phyloP scores from a whole-genome alignment of 2,329 filamentous ascomycete genomes.

The Orbilia brochopaga region DNA sequence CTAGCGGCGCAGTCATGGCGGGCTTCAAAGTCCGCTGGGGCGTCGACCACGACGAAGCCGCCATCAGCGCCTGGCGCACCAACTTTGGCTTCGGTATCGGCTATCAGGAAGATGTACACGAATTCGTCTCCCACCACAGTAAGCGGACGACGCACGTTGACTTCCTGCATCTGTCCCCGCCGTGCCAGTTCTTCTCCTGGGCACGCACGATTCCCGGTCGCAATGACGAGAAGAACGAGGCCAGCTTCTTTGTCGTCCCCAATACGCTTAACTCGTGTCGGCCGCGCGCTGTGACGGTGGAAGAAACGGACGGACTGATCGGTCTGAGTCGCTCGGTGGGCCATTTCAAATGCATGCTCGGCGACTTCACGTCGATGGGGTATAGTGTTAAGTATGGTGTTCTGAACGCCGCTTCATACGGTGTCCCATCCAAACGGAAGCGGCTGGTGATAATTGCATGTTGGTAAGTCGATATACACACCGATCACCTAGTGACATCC shows the following conservation, averaged over 20 bases:
- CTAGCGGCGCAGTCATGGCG: slow-evolving; percentile 67
- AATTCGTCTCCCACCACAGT: slow-evolving; percentile 61
- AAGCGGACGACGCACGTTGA: slow-evolving; percentile 61
- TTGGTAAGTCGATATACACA: slow-evolving; percentile 59
- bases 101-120: slow-evolving; percentile 61
- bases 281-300: slow-evolving; percentile 75
- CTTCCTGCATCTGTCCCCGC: slow-evolving; percentile 75
- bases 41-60: slow-evolving; percentile 68
- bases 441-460: slow-evolving; percentile 64
- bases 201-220: slow-evolving; percentile 69
- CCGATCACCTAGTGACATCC: neutral
- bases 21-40: slow-evolving; percentile 68
- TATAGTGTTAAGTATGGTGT: slow-evolving; percentile 76
- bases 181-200: slow-evolving; percentile 77
- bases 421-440: slow-evolving; percentile 62
- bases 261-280: slow-evolving; percentile 66
- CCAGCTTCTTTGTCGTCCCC: slow-evolving; percentile 62
- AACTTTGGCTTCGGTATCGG: slow-evolving; percentile 66
- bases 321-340: slow-evolving; percentile 55
- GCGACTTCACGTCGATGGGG: slow-evolving; percentile 68
- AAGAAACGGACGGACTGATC: slow-evolving; percentile 74
- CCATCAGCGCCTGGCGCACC: slow-evolving; percentile 65
- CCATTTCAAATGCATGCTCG: slow-evolving; percentile 68
- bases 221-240: slow-evolving; percentile 72
- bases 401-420: slow-evolving; percentile 62